Evolutionary conservation across 164 flowering plant species (phyloP).

Genomic region (Nymphaea colorata): DNA sequence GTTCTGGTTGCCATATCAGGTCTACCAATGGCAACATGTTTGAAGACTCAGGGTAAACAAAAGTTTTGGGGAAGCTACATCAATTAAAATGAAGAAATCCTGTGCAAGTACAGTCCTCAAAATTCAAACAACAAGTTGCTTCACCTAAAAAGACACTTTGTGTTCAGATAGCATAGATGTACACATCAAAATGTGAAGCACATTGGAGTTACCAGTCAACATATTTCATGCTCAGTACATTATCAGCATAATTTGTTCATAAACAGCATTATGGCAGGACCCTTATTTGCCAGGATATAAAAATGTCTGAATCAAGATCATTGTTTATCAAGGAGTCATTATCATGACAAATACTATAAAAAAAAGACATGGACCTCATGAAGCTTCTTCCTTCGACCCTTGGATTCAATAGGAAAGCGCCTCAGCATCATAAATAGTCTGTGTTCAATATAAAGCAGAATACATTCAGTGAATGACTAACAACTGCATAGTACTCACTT

Average conservation of each 20-base stretch:
- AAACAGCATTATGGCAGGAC: neutral
- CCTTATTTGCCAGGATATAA: neutral
- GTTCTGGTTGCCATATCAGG: too few species aligned
- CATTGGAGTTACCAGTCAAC: neutral
- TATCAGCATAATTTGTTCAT: neutral
- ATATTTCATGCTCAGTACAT: neutral
- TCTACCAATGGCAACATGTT: too few species aligned
- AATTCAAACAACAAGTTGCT: neutral
- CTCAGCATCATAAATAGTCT: constrained; percentile 85
- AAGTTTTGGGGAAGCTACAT: too few species aligned
- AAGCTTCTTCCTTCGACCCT: constrained; percentile 89
- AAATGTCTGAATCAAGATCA: neutral
- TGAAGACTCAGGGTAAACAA: too few species aligned
- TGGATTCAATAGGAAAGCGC: constrained; percentile 91
- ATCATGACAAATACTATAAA: neutral
- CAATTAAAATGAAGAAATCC: too few species aligned
- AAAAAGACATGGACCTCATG: constrained; percentile 51
- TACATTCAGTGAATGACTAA: neutral
- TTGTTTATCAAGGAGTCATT: neutral
- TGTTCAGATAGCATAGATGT: neutral
- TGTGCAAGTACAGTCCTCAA: neutral
- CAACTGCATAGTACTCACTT: neutral
- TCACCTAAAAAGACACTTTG: neutral
- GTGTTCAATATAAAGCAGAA: constrained; percentile 3
- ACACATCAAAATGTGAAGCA: neutral